A percentile compares a stretch with the other conserved stretches of the same genome.
Conservation (phyloP, 257 asterid genomes). For the Ligustrum vulgare region DNA sequence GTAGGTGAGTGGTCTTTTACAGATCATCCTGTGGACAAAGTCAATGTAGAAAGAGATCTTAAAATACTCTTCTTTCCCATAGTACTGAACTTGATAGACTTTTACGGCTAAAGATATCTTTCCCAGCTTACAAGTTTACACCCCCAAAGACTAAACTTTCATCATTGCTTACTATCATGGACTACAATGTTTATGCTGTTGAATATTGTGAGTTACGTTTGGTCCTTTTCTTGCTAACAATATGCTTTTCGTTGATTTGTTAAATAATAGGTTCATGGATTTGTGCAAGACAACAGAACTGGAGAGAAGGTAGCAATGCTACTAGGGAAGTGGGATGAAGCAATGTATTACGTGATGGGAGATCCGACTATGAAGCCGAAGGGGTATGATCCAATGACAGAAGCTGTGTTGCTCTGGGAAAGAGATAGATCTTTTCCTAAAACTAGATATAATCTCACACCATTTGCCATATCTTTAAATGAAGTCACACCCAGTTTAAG, state of each 20-base stretch:
- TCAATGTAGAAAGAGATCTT: slow-evolving; percentile 4
- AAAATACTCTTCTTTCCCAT: slow-evolving; percentile 1
- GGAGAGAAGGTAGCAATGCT: slow-evolving; percentile 95
- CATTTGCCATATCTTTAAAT: slow-evolving; percentile 88
- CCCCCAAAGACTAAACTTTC: neutral
- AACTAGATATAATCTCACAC: slow-evolving; percentile 93
- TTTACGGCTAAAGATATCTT: neutral
- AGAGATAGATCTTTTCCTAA: slow-evolving; percentile 72
- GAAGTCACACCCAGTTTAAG: slow-evolving; percentile 76
- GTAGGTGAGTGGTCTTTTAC: neutral
- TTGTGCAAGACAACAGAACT: slow-evolving; percentile 92
- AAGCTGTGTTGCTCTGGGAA: slow-evolving; percentile 94
- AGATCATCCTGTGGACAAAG: neutral
- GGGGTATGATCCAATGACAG: slow-evolving; percentile 96
- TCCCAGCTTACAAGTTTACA: neutral
- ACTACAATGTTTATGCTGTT: neutral
- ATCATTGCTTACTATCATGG: neutral
- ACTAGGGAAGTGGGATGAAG: slow-evolving; percentile 98
- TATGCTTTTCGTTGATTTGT: slow-evolving; percentile 3
- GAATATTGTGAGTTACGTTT: neutral
- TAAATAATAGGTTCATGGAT: slow-evolving; percentile 78
- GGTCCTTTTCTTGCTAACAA: slow-evolving; percentile 6
- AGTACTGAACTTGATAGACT: neutral
- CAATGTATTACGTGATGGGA: slow-evolving; percentile 94
- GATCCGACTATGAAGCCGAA: slow-evolving; percentile 90